These are phyloP conservation scores for Lepiota venenata DNA, from an alignment of 768 basidiomycete species.

Conservation along the genomic window DNA sequence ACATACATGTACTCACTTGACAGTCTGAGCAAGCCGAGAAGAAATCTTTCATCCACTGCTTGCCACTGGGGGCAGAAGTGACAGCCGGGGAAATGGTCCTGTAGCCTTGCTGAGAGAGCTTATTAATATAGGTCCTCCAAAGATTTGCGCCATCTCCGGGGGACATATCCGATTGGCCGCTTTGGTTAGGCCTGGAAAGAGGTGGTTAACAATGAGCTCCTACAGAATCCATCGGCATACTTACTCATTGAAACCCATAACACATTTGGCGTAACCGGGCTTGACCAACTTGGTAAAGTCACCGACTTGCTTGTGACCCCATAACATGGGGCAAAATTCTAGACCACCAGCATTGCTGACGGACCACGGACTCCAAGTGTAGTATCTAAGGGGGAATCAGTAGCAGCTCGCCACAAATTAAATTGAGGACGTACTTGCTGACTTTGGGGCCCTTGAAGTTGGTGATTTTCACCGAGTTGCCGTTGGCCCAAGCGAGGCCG, in stretches of 20 bases:
- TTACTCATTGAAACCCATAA: constrained; percentile 75
- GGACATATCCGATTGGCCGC: constrained; percentile 56
- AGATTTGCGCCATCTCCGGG: constrained; percentile 45
- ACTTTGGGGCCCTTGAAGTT: constrained; percentile 48
- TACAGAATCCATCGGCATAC: constrained; percentile 20
- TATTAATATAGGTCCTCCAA: constrained; percentile 62
- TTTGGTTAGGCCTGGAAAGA: constrained; percentile 60
- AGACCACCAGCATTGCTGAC: constrained; percentile 41
- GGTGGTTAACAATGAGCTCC: neutral
- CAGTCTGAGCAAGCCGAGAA: constrained; percentile 49
- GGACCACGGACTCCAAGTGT: constrained; percentile 63
- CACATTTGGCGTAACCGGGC: constrained; percentile 46
- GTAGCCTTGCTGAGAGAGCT: constrained; percentile 55
- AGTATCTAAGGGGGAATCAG: constrained; percentile 33
- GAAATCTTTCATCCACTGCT: constrained; percentile 64
- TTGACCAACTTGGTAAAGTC: constrained; percentile 47
- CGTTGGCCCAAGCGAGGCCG: constrained; percentile 67
- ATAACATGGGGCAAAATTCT: constrained; percentile 63
- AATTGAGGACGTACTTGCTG: constrained; percentile 30
- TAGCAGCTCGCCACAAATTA: neutral
- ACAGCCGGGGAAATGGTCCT: constrained; percentile 61
- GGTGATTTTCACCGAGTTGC: constrained; percentile 41
- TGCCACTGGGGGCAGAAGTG: constrained; percentile 56
- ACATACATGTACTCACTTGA: constrained; percentile 36
- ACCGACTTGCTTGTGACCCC: constrained; percentile 52